A percentile compares a stretch with the other conserved stretches of the same genome.
Evolutionary conservation across 192 early-diverging fungal species (phyloP).

Genomic region (Oehlia diaphana): DNA sequence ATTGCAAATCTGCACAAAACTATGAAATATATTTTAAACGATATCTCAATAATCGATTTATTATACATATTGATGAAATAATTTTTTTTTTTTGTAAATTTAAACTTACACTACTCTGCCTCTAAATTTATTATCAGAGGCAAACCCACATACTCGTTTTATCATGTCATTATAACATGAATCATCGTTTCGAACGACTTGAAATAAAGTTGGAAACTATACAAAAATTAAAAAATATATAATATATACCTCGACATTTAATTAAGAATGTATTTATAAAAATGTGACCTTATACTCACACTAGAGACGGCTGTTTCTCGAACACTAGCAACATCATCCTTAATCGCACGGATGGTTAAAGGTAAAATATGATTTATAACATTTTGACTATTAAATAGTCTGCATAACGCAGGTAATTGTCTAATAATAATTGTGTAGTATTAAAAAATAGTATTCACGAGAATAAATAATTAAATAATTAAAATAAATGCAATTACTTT

Average conservation of each 20-base stretch:
- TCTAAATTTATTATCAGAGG: slow-evolving; percentile 54
- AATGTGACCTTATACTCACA: slow-evolving; percentile 34
- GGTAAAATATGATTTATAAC: slow-evolving; percentile 69
- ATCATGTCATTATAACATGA: slow-evolving; percentile 34
- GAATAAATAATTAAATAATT: neutral
- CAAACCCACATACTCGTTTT: slow-evolving; percentile 41
- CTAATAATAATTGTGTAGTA: neutral
- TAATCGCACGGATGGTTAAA: slow-evolving; percentile 55
- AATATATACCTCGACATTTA: neutral
- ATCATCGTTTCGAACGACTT: slow-evolving; percentile 31
- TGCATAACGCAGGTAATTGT: slow-evolving; percentile 64
- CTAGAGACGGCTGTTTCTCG: slow-evolving; percentile 51
- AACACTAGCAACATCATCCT: slow-evolving; percentile 55
- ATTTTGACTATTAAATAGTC: slow-evolving; percentile 56
- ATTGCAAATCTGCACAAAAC: slow-evolving; percentile 70
- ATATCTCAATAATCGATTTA: slow-evolving; percentile 40
- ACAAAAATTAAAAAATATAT: neutral
- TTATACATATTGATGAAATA: slow-evolving; percentile 39
- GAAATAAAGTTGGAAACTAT: slow-evolving; percentile 44
- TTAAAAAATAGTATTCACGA: neutral
- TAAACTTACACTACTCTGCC: slow-evolving; percentile 52
- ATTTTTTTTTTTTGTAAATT: slow-evolving; percentile 41
- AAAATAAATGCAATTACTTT: slow-evolving; percentile 3
- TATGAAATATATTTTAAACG: slow-evolving; percentile 47
- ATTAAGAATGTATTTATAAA: neutral